Base-by-base conservation (phyloP, 192 early-diverging fungal species). In the Coemansia asiatica region DNA sequence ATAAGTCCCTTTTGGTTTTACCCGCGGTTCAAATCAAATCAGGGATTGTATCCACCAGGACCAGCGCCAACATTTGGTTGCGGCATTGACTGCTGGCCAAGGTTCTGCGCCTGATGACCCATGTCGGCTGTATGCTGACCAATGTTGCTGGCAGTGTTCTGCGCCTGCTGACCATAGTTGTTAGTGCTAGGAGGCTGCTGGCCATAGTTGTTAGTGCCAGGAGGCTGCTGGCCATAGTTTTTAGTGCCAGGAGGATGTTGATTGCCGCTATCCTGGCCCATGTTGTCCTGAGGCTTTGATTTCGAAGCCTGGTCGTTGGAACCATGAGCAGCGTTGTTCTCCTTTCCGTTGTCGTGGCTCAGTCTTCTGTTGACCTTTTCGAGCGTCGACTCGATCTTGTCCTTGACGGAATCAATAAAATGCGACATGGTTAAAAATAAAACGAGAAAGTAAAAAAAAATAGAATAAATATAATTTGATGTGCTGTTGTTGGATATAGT, bases 321-420 rank as follows among this genome's bases (percentile, higher is more conserved):
- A 15, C 62, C 62, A 38, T 74, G 55, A 56, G 21, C 35, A 4
- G 35, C 29, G 61, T 22, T 49, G 16, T 40, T 31, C 31, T 21
- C 19, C 5, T 67, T 56, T 47, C 67, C 56, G 48, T 67, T 35
- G 13, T 70, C 64, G 61, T 74, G 71, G 64, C 76, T 79, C 56
- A 71, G 56, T 33, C 71, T 71, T 56, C 76, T 67, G 61, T 50
- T 67, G 46, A 56, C 77, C 57, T 71, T 74, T 44, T 80, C 64
- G 25, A 79, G 31, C 19, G 67, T 68, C 36, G 60, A 56, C 60
- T 74, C 64, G 48, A 74, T 61, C 77, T 80, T 80, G 50, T 68
- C 65, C 65, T 80, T 80, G 68, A 80, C 19, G 46, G 58, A 61
- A 22, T 74, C 77, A 19, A 80, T 31, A 28, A 80, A 59, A 27